Evolutionary conservation across 2,329 filamentous ascomycete species (phyloP).

Genomic region (Neofusicoccum sp.): DNA sequence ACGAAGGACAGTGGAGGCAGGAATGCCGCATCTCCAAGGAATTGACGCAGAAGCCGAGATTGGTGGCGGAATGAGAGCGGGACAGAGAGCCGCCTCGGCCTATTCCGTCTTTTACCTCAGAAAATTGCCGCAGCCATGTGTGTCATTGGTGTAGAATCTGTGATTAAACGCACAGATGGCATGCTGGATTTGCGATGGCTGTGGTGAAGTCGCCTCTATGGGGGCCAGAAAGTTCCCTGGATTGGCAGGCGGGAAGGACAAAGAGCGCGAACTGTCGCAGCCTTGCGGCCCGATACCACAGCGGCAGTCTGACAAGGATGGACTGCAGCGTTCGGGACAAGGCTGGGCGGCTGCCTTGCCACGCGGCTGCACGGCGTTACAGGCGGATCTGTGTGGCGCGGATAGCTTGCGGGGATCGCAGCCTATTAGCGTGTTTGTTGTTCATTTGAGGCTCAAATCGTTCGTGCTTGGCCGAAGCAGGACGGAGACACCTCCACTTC

Average conservation of each 20-base stretch:
- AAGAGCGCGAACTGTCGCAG: background rate
- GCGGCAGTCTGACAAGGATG: background rate
- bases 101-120: background rate
- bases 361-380: conserved; percentile 3
- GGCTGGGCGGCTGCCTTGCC: conserved; percentile 3
- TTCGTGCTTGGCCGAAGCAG: background rate
- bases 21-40: background rate
- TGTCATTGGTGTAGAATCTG: background rate
- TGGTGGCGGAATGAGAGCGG: background rate
- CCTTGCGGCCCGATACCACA: background rate
- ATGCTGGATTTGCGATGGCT: background rate
- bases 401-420: background rate
- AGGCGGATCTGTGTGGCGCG: conserved; percentile 2
- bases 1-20: background rate
- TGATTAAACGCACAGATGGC: background rate
- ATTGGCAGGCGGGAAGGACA: background rate
- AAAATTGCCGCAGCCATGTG: background rate
- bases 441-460: background rate
- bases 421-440: background rate
- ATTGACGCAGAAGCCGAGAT: background rate
- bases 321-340: background rate
- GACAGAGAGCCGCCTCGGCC: background rate
- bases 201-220: conserved; percentile 2
- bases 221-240: background rate
- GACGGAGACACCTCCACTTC: background rate